Evolutionary conservation across 2,329 filamentous ascomycete species (phyloP).

Genomic region (Aspergillus cejpii): DNA sequence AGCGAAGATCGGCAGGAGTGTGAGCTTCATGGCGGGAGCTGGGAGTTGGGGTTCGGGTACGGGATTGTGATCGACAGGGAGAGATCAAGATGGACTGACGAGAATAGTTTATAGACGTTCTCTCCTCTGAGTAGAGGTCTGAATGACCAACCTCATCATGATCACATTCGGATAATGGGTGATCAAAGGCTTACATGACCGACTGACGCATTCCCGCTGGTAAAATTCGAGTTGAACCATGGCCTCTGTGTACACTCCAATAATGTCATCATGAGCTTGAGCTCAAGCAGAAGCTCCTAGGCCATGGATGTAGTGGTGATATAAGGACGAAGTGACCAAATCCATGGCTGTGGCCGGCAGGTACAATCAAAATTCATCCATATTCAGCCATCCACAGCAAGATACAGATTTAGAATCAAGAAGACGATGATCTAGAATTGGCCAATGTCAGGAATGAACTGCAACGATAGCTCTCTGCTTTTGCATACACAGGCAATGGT

Average conservation of each 20-base stretch:
- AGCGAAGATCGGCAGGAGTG: neutral
- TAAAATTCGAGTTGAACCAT: neutral
- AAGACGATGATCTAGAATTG: neutral
- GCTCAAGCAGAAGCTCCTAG: neutral
- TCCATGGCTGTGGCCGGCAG: too few species aligned
- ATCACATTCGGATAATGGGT: neutral
- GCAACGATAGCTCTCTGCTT: too few species aligned
- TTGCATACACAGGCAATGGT: too few species aligned
- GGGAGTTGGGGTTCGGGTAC: neutral
- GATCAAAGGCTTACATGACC: neutral
- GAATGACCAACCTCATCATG: neutral
- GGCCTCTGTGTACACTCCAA: neutral
- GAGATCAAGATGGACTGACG: too few species aligned
- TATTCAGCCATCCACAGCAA: too few species aligned
- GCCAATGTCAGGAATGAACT: too few species aligned
- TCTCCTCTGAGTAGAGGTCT: neutral
- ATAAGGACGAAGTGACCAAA: too few species aligned
- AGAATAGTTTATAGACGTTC: neutral
- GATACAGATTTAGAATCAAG: too few species aligned
- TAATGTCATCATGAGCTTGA: neutral
- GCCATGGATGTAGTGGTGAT: neutral
- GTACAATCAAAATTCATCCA: too few species aligned
- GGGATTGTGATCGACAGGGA: too few species aligned
- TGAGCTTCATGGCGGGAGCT: neutral
- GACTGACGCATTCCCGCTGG: neutral